Conservation (phyloP, 371 early-diverging fungal genomes). For the Mortierella sp. region DNA sequence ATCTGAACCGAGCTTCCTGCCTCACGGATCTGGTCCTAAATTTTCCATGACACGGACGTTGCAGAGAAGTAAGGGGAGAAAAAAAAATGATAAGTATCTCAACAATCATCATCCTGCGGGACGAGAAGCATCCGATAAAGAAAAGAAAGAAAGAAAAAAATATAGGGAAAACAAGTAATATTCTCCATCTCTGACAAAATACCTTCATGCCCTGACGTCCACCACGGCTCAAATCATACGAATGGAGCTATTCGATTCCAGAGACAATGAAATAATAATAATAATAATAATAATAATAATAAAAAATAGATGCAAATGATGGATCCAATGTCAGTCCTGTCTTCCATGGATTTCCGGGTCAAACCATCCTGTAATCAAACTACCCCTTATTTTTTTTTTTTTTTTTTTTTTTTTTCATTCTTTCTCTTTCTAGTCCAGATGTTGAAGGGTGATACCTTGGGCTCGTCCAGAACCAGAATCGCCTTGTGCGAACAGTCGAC, state of each 20-base stretch:
- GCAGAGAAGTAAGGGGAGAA: background rate
- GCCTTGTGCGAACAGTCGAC: slow-evolving; percentile 47
- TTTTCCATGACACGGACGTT: background rate
- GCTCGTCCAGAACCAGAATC: slow-evolving; percentile 43
- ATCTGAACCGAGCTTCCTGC: slow-evolving; percentile 44
- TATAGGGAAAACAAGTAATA: background rate
- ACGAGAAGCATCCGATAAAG: background rate
- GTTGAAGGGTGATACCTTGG: slow-evolving; percentile 35
- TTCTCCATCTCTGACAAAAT: background rate
- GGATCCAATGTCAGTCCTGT: too few species aligned
- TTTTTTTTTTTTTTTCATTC: too few species aligned
- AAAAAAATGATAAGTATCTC: background rate
- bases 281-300: too few species aligned
- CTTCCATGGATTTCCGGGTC: too few species aligned
- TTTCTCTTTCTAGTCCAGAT: too few species aligned
- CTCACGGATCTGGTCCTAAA: slow-evolving; percentile 37
- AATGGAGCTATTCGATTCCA: background rate
- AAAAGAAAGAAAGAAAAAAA: too few species aligned
- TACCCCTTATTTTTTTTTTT: too few species aligned
- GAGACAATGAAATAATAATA: background rate
- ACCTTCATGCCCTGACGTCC: slow-evolving; percentile 3
- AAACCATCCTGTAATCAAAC: too few species aligned
- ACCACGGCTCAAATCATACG: background rate
- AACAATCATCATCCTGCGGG: background rate
- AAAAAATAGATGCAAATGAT: too few species aligned